Conservation (phyloP, 495 filamentous ascomycete species). For the Podospora anserina region DNA sequence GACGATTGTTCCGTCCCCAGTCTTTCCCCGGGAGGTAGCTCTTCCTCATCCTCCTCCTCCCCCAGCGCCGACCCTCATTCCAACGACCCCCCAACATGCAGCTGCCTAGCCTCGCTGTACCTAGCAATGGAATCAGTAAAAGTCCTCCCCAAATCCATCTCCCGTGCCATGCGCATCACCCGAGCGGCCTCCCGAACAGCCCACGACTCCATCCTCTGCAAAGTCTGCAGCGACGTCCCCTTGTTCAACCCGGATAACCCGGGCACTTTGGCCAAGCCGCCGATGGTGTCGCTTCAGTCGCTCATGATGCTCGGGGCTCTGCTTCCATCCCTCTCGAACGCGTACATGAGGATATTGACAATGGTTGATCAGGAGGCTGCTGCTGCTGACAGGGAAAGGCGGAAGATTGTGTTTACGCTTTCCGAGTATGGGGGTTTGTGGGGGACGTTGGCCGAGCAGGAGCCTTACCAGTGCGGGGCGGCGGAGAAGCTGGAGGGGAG, state of each 20-base stretch:
- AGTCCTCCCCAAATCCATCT: constrained; percentile 40
- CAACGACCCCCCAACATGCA: constrained; percentile 24
- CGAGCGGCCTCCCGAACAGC: constrained; percentile 57
- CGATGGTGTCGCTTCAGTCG: constrained; percentile 54
- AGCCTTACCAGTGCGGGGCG: constrained; percentile 23
- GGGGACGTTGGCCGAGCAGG: constrained; percentile 25
- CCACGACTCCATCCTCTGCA: constrained; percentile 57
- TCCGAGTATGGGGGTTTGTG: constrained; percentile 46
- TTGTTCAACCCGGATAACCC: constrained; percentile 13
- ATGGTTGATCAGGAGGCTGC: constrained; percentile 45
- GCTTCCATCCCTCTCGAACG: constrained; percentile 59
- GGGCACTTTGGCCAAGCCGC: constrained; percentile 16
- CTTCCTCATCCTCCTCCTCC: constrained; percentile 14
- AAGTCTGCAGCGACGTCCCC: constrained; percentile 50
- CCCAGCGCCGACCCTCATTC: constrained; percentile 9
- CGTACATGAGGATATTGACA: constrained; percentile 48
- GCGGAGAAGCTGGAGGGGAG: constrained; percentile 26
- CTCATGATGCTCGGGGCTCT: constrained; percentile 65
- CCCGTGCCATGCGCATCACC: constrained; percentile 50
- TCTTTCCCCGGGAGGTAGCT: constrained; percentile 16
- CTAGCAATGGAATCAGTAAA: constrained; percentile 47
- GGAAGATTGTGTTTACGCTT: constrained; percentile 43
- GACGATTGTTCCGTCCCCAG: constrained; percentile 16
- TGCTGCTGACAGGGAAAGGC: constrained; percentile 36
- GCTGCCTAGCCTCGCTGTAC: constrained; percentile 42